These are phyloP conservation scores for Trichoderma citrinoviride DNA, from an alignment of 2,329 filamentous ascomycete genomes.

Conservation along the genomic window DNA sequence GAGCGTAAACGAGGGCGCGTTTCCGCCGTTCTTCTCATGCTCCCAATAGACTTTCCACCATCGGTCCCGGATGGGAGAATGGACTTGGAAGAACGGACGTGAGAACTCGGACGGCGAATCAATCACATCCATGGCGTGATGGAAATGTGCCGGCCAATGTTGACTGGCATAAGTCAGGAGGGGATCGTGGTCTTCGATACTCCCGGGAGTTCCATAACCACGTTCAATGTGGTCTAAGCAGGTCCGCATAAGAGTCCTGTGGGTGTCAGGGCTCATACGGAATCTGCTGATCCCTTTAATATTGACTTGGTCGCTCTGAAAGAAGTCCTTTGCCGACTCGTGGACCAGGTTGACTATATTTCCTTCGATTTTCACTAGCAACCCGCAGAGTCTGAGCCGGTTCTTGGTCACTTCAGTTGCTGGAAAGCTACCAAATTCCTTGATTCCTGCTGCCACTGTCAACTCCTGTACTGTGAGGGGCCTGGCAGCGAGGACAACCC, in stretches of 20 bases:
- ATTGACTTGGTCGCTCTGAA: constrained; percentile 12
- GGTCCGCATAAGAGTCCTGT: constrained; percentile 1
- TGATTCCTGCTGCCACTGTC: constrained; percentile 3
- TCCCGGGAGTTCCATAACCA: background rate
- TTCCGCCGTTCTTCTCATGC: constrained; percentile 12
- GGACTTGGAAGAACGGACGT: background rate
- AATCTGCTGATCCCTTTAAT: background rate
- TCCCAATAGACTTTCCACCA: constrained; percentile 15
- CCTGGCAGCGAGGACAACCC: constrained; percentile 9
- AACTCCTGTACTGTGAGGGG: constrained; percentile 2
- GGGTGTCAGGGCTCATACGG: background rate
- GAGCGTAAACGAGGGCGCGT: constrained; percentile 2
- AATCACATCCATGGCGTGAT: constrained; percentile 10
- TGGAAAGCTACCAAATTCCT: background rate
- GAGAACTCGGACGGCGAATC: background rate
- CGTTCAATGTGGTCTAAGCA: background rate
- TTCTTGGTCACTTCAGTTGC: constrained; percentile 1
- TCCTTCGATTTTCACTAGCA: constrained; percentile 6
- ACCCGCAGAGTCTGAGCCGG: background rate
- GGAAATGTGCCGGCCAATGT: constrained; percentile 8
- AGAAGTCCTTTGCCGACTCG: constrained; percentile 10
- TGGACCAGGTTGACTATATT: constrained; percentile 1
- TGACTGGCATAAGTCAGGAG: constrained; percentile 11
- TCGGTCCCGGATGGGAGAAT: background rate
- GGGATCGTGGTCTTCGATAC: background rate